These are phyloP conservation scores for Kodamaea kakaduensis DNA, from an alignment of 805 yeast species.

Conservation along the genomic window DNA sequence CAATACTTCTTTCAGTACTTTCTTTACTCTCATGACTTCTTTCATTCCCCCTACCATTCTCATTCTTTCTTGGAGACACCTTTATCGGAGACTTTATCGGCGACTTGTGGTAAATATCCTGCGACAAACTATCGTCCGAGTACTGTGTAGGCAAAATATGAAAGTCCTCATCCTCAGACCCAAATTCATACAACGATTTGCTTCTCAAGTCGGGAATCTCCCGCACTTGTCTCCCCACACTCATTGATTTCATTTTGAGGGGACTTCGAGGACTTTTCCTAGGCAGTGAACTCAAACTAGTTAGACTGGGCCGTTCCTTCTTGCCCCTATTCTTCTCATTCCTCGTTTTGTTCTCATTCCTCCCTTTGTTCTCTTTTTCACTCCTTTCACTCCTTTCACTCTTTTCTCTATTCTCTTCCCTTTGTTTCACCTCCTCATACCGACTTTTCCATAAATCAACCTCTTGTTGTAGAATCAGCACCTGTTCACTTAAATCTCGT, in stretches of 20 bases:
- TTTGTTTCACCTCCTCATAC: conserved; percentile 3
- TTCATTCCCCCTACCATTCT: too few species aligned
- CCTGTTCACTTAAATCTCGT: conserved; percentile 2
- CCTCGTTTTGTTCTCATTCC: not conserved
- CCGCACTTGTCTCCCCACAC: conserved; percentile 4
- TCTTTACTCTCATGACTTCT: too few species aligned
- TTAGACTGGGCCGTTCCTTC: not conserved
- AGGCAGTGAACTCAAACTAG: not conserved
- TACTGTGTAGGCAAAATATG: conserved; percentile 26
- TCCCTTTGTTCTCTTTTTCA: not conserved
- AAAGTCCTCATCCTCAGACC: conserved; percentile 9
- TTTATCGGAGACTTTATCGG: conserved; percentile 11
- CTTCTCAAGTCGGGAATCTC: conserved; percentile 12
- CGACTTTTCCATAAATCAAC: not conserved
- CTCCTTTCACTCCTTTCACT: not conserved
- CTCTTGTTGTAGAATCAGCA: conserved; percentile 4
- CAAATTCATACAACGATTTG: conserved; percentile 9
- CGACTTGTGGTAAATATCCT: conserved; percentile 2
- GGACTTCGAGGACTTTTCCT: not conserved
- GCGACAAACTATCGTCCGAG: conserved; percentile 17
- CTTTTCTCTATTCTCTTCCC: not conserved
- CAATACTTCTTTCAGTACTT: not conserved
- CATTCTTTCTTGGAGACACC: conserved; percentile 8
- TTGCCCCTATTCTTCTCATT: too few species aligned
- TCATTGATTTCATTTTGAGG: conserved; percentile 5